These are phyloP conservation scores for Aspergillus costaricaensis DNA, from an alignment of 2,329 filamentous ascomycete species.

Conservation along the genomic window DNA sequence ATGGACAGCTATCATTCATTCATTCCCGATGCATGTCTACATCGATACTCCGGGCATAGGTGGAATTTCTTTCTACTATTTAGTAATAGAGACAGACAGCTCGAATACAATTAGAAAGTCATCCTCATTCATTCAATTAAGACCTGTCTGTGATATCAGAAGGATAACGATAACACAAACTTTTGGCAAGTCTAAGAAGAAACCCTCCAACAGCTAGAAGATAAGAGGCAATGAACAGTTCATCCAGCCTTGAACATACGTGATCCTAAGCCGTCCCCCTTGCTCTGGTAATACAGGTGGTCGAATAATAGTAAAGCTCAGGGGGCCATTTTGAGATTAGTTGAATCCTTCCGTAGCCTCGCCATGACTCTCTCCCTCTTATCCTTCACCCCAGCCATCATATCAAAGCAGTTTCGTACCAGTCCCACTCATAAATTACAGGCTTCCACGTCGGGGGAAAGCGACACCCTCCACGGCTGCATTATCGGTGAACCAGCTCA, in stretches of 20 bases:
- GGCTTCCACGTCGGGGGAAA: conserved; percentile 73
- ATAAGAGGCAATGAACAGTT: not conserved
- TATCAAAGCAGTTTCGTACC: not conserved
- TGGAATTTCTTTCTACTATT: too few species aligned
- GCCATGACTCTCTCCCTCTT: not conserved
- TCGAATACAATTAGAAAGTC: not conserved
- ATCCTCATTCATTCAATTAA: not conserved
- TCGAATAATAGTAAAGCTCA: not conserved
- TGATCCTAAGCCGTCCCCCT: not conserved
- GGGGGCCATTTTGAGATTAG: not conserved
- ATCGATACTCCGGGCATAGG: not conserved
- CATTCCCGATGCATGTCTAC: not conserved
- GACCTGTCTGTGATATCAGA: conserved; percentile 11
- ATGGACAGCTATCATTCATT: not conserved
- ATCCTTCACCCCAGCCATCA: not conserved
- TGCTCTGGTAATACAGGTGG: not conserved
- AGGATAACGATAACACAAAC: conserved; percentile 9
- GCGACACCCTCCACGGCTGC: conserved; percentile 81
- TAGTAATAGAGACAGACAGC: not conserved
- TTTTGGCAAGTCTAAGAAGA: conserved; percentile 4
- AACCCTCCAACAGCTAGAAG: not conserved
- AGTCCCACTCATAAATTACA: conserved; percentile 42
- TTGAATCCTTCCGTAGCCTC: not conserved
- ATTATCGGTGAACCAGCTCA: conserved; percentile 93
- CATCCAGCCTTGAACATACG: conserved; percentile 2